Base-by-base conservation (phyloP, 2,329 filamentous ascomycete genomes). In the Stylonectria norvegica region DNA sequence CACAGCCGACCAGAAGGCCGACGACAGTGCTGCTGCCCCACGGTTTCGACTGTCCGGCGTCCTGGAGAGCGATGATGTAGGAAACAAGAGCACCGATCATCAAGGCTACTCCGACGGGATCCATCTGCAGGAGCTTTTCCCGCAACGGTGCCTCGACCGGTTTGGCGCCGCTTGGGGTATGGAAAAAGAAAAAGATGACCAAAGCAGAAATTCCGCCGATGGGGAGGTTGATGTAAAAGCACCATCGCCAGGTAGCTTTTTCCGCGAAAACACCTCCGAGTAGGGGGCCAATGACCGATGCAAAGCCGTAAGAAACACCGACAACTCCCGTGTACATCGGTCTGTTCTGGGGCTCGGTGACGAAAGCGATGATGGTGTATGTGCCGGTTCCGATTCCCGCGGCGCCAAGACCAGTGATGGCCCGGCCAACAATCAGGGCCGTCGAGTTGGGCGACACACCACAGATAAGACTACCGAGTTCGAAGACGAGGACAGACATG, bases 401-500 rank as follows among this genome's bases (percentile, higher is more conserved):
- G 16, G 71, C 67, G 25, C 72, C 72, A 18, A 71, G 64, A 36
- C 72, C 73, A 47, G 69, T 64, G 20, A 74, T 68, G 4, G 70
- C 66, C 50, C 72, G 57, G 12, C 45, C 59, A 3, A 47, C 30
- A 7, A 55, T 53, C 0, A 55, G 35, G 2, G 37, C 36, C 10
- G 34, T 30, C 1, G 46, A 43, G 3, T 31, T 38, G 1, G 40
- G 46, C 1, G 52, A 47, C 0, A 47, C 48, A 3, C 38, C 54
- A 37, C 75, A 78, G 19, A 79, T 60, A 5, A 76, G 53, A 5
- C 64, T 69, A 14, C 75, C 75, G 0, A 75, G 35, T 49, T 77
- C 73, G 34, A 80, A 25, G 22, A 25, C 22, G 22, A 25, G 7
- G 12, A 79, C 60, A 2, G 60, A 53, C 3, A 48, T 25, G 2